phyloP scores from a whole-genome alignment of 371 early-diverging fungal species.

The Amoeboaphelidium protococcarum region DNA sequence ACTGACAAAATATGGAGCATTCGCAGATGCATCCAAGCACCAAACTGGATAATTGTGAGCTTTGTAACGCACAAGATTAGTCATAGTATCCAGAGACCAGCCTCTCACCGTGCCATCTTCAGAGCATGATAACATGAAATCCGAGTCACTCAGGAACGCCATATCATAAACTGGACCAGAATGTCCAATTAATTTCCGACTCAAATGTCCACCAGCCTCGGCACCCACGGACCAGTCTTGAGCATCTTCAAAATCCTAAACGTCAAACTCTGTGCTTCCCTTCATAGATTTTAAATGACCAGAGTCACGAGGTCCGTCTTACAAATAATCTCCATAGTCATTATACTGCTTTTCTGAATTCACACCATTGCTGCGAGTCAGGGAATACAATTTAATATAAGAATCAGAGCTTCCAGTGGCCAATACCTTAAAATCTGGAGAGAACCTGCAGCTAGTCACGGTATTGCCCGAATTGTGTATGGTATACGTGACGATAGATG shows the following conservation, averaged over 20 bases:
- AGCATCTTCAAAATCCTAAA: background rate
- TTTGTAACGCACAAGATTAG: constrained; percentile 74
- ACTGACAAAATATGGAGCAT: constrained; percentile 87
- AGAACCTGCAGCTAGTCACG: background rate
- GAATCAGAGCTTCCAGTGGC: constrained; percentile 40
- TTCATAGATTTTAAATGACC: background rate
- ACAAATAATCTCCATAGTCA: too few relatives aligned
- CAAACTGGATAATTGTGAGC: constrained; percentile 97
- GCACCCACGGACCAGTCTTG: constrained; percentile 11
- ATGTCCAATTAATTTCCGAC: constrained; percentile 64
- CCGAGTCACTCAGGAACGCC: constrained; percentile 65
- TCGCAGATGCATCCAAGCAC: constrained; percentile 38
- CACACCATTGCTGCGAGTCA: too few relatives aligned
- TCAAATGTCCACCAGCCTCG: constrained; percentile 20
- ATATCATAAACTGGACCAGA: constrained; percentile 83
- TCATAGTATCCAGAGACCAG: constrained; percentile 77
- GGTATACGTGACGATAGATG: background rate
- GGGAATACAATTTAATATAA: constrained; percentile 22
- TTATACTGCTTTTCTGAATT: too few relatives aligned
- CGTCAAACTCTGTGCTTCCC: background rate
- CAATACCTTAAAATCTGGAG: background rate
- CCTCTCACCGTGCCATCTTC: constrained; percentile 72
- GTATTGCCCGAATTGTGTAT: background rate
- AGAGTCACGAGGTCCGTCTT: too few relatives aligned
- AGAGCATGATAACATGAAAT: constrained; percentile 71